Evolutionary conservation across 805 yeast genomes (phyloP), one percentile per base, ranked within the genome.

Genomic region (Debaryomyces maramus): DNA sequence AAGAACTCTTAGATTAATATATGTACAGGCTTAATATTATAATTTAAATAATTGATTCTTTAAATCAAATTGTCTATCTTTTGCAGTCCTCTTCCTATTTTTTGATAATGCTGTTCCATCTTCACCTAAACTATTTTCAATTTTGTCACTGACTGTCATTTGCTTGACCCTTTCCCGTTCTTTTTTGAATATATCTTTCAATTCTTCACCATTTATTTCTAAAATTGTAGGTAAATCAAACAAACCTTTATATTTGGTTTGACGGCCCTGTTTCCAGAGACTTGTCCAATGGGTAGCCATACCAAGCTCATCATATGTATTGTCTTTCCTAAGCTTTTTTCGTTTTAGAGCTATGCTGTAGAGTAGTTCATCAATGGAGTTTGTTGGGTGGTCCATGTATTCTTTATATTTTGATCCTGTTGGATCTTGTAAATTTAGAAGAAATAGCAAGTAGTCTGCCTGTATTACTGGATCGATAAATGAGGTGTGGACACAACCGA

Each of bases 391-490:
- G 7, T 64, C 49, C 47, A 78, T 58, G 51, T 70, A 82, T 36
- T 72, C 68, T 1, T 51, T 45, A 50, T 81, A 81, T 7, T 62
- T 56, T 8, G 49, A 41, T 2, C 81, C 81, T 3, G 60, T 50
- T 2, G 72, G 67, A 41, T 75, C 78, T 45, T 78, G 84, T 13
- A 81, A 57, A 55, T 93, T 91, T 63, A 90, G 64, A 16, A 85
- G 63, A 52, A 72, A 93, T 20, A 91, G 67, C 24, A 91, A 63
- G 58, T 85, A 91, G 57, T 91, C 98, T 0, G 96, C 95, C 39
- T 84, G 86, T 22, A 88, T 75, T 3, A 85, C 80, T 0, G 96
- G 95, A 56, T 90, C 97, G 11, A 88, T 75, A n/a, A 77, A 67
- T 11, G 75, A 73, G 4, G 77, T 67, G 41, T 80, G 80, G 5